These are phyloP conservation scores for Aleurites moluccanus DNA, from an alignment of 441 rosid species.

Conservation along the genomic window DNA sequence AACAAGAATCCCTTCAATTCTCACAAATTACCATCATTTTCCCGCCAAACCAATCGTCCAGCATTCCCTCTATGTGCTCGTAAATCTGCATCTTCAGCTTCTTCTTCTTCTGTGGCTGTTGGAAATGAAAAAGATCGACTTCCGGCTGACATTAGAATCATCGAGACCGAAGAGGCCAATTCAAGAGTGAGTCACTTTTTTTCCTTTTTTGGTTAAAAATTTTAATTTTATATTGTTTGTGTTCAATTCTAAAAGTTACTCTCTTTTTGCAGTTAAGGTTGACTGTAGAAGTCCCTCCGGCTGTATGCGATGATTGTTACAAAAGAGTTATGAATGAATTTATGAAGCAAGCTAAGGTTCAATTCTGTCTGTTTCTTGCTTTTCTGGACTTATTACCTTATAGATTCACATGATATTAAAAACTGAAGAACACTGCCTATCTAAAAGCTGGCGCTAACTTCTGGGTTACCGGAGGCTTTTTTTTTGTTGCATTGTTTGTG, in stretches of 20 bases:
- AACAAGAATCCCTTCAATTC: conserved; percentile 19
- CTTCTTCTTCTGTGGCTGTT: conserved; percentile 42
- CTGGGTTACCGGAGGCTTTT: not conserved
- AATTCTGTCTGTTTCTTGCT: not conserved
- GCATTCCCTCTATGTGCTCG: conserved; percentile 20
- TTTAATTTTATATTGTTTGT: not conserved
- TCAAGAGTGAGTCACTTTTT: conserved; percentile 52
- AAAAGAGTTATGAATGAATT: conserved; percentile 63
- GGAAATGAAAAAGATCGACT: conserved; percentile 54
- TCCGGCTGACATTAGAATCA: conserved; percentile 67
- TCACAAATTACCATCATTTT: conserved; percentile 27
- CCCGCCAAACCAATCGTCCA: conserved; percentile 27
- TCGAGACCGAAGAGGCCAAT: conserved; percentile 59
- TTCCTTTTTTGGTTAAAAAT: not conserved
- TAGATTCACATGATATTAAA: not conserved
- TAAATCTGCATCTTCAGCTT: conserved; percentile 29
- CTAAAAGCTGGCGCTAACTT: not conserved
- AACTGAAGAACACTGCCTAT: not conserved
- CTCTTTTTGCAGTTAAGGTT: conserved; percentile 51
- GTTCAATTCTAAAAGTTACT: not conserved
- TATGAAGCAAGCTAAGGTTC: conserved; percentile 71
- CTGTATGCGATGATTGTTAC: conserved; percentile 80
- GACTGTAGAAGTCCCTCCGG: conserved; percentile 72
- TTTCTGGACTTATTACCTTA: not conserved
- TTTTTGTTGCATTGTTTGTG: not conserved